Percentiles rank a stretch among this genome's conserved stretches.
phyloP scores from a whole-genome alignment of 345 rosid species.

The Triadica sebifera region DNA sequence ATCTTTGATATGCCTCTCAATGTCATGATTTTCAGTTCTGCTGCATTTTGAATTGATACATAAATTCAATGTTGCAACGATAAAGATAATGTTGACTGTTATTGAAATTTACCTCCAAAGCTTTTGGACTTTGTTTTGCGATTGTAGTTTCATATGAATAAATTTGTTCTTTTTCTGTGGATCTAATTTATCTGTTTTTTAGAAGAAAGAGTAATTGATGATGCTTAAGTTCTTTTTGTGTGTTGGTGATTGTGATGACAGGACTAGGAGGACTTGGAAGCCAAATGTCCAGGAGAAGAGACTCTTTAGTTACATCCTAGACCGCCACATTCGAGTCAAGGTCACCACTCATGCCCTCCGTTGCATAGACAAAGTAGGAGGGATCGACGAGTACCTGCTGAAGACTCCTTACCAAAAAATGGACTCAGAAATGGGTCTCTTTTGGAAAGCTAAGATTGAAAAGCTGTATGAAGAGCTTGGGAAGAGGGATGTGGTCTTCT shows the following conservation, averaged over 20 bases:
- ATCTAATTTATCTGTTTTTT: neutral
- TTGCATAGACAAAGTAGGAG: slow-evolving; percentile 97
- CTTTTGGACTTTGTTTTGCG: neutral
- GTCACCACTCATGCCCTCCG: slow-evolving; percentile 91
- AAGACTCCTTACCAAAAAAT: slow-evolving; percentile 93
- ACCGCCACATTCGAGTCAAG: slow-evolving; percentile 82
- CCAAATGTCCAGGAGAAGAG: slow-evolving; percentile 93
- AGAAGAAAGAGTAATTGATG: neutral
- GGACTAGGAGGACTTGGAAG: slow-evolving; percentile 83
- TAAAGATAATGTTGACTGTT: neutral
- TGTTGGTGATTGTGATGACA: slow-evolving; percentile 25
- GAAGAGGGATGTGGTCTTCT: slow-evolving; percentile 70
- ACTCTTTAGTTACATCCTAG: slow-evolving; percentile 84
- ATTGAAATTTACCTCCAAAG: neutral
- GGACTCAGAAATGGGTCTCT: slow-evolving; percentile 89
- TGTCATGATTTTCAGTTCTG: neutral
- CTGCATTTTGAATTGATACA: neutral
- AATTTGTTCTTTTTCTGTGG: neutral
- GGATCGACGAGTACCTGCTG: slow-evolving; percentile 88
- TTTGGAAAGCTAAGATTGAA: slow-evolving; percentile 92
- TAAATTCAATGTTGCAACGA: too few species aligned
- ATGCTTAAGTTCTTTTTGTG: neutral
- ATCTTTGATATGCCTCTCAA: neutral
- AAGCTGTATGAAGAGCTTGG: slow-evolving; percentile 82
- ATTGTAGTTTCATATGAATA: neutral